These are phyloP conservation scores for Thielaviopsis musarum DNA, from an alignment of 2,329 filamentous ascomycete genomes.

Conservation along the genomic window DNA sequence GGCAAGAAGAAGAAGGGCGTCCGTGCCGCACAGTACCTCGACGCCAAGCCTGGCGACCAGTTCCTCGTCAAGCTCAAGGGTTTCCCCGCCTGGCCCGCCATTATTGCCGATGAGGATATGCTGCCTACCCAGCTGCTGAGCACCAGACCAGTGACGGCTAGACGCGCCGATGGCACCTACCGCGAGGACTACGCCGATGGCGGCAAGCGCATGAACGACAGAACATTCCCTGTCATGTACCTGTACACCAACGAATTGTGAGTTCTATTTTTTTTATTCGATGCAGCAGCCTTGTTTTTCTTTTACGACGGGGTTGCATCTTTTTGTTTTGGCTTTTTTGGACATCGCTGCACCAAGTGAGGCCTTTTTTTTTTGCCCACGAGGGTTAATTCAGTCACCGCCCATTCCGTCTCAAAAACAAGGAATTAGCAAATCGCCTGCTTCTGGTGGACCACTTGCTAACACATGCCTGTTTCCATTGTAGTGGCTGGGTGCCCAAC, in stretches of 20 bases:
- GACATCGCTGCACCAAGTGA: background rate
- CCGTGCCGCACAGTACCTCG: constrained; percentile 50
- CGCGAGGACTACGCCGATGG: constrained; percentile 75
- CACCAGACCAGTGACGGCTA: constrained; percentile 69
- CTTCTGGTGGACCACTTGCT: background rate
- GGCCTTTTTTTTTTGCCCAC: constrained; percentile 11
- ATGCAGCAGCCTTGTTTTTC: background rate
- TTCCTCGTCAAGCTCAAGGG: constrained; percentile 90
- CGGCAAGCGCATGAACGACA: constrained; percentile 68
- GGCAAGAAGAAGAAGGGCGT: constrained; percentile 76
- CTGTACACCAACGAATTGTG: constrained; percentile 93
- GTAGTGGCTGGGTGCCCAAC: constrained; percentile 82
- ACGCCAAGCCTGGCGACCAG: constrained; percentile 80
- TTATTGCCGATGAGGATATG: constrained; percentile 91
- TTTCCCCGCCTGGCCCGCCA: constrained; percentile 83
- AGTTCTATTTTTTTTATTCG: constrained; percentile 25
- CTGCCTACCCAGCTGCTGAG: constrained; percentile 63
- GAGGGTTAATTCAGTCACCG: background rate
- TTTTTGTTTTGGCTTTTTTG: background rate
- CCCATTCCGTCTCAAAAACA: background rate
- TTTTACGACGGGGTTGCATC: background rate
- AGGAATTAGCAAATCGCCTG: background rate
- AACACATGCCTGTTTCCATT: background rate
- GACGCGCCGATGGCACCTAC: constrained; percentile 68
- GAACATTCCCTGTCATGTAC: constrained; percentile 92